These are phyloP conservation scores for Phaffia tasmanica DNA, from an alignment of 768 basidiomycete genomes.

Conservation along the genomic window DNA sequence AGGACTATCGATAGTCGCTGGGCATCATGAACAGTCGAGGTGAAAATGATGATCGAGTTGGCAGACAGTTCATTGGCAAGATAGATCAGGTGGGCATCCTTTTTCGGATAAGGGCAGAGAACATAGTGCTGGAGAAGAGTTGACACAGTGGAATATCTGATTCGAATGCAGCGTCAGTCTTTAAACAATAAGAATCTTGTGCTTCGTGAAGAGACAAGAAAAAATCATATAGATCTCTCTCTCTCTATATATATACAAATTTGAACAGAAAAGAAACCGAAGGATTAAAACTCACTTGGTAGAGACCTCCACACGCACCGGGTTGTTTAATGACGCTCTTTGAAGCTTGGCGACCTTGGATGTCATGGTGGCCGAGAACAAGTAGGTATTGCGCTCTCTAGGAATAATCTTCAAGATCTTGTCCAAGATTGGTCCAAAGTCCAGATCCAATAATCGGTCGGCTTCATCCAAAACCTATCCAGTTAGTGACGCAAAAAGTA, in stretches of 20 bases:
- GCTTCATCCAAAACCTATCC: constrained; percentile 91
- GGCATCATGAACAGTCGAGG: constrained; percentile 86
- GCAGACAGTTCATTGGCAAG: constrained; percentile 78
- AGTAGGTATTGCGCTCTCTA: constrained; percentile 83
- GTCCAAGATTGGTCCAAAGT: constrained; percentile 90
- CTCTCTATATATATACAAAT: not conserved
- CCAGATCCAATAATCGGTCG: constrained; percentile 87
- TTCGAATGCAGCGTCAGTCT: not conserved
- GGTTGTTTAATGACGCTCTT: constrained; percentile 81
- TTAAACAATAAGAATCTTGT: not conserved
- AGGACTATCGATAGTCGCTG: constrained; percentile 79
- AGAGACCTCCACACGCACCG: constrained; percentile 85
- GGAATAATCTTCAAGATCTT: constrained; percentile 92
- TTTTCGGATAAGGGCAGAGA: constrained; percentile 78
- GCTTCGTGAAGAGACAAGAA: not conserved
- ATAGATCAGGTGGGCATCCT: constrained; percentile 82
- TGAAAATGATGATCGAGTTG: constrained; percentile 92
- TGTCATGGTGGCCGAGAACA: constrained; percentile 98
- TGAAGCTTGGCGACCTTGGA: constrained; percentile 95
- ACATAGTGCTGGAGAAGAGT: constrained; percentile 93
- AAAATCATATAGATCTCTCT: not conserved
- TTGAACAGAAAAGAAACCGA: not conserved
- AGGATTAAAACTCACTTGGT: constrained; percentile 55
- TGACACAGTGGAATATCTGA: constrained; percentile 90
- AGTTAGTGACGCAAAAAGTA: no score